Evolutionary conservation across 2,329 filamentous ascomycete genomes (phyloP), one percentile per base, ranked within the genome.

Genomic region (Cercospora sp.): DNA sequence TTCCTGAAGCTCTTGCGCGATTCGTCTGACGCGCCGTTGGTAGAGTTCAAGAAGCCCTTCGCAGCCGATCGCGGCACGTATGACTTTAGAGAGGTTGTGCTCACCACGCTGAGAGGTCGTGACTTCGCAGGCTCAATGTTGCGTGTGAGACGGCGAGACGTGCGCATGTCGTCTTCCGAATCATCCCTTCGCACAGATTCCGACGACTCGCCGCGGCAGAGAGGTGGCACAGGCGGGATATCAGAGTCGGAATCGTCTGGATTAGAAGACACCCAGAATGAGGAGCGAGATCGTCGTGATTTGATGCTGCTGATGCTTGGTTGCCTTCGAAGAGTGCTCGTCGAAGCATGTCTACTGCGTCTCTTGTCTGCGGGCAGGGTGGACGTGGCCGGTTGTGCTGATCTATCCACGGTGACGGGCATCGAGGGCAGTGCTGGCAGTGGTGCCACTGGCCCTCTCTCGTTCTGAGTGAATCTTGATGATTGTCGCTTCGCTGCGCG

Each of bases 11-110:
- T 74, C 55, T 65, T 64, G 6, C 72, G 62, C 28, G 59, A 48
- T 53, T 70, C 65, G 5, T 70, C 71, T 2, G 69, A 68, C 5
- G 71, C 72, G 28, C 66, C 67, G 23, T 65, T 74, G 20, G 73
- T 74, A 7, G 73, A 73, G 18, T 64, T 67, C 45, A 76, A 28
- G 65, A 75, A 76, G 16, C 73, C 72, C 42, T 70, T 71, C 20
- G 71, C 73, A 16, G 74, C 73, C 23, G 70, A 70, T 60, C 65
- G 68, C 1, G 74, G 73, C 10, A 63, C 63, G 61, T 75, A 76
- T 8, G 70, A 71, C 40, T 64, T 71, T n/a, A 69, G 60, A 3
- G 73, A 70, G 5, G 61, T 59, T n/a, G 71, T 58, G 57, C 67
- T 71, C 36, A 69, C 60, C 12, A 68, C 69, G 33, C 68, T 70